Base-by-base conservation (phyloP, 1,284 basidiomycete species). In the Trametes versicolor region DNA sequence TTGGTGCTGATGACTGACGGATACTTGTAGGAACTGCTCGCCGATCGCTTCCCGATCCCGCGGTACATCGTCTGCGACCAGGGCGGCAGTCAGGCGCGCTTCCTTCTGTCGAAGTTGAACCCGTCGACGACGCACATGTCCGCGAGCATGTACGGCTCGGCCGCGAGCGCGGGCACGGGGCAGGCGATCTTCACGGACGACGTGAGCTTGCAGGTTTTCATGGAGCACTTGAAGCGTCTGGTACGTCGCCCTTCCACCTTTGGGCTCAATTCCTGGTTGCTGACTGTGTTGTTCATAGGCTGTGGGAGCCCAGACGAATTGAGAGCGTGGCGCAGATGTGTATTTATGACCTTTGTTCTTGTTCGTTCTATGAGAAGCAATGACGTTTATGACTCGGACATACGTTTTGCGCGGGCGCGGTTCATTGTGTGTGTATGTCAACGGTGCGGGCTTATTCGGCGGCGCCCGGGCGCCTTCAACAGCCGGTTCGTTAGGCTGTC, bases 121-220 rank as follows among this genome's bases (percentile, higher is more conserved):
- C 98, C 98, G 2, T 97, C 95, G 62, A 99, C 97, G 58, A 99
- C 97, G 58, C 97, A 99, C 79, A 97, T 98, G 91, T 92, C 91
- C 25, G 89, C 91, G 52, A 89, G 87, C 63, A 96, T 97, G 87
- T 95, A 95, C 75, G 95, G 95, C 27, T 85, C 87, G 1, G 84
- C 87, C 2, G 80, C 85, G 13, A 83, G 85, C 8, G 86, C 87
- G 37, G 87, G 85, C 49, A 78, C 85, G 1, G 97, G 97, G 4
- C 93, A 95, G 77, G 96, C 96, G 19, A 99, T 99, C 81, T 98
- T 99, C 78, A 99, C 98, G 60, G 98, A 99, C 79, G 98, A 99
- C 79, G 97, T 99, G 66, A 97, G 94, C 77, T 85, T 97, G 80
- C 95, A 97, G 78, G 94, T 97, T 64, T 97, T 98, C 82, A 97